Base-by-base conservation (phyloP, 345 rosid species). In the Melastoma malabathricum region DNA sequence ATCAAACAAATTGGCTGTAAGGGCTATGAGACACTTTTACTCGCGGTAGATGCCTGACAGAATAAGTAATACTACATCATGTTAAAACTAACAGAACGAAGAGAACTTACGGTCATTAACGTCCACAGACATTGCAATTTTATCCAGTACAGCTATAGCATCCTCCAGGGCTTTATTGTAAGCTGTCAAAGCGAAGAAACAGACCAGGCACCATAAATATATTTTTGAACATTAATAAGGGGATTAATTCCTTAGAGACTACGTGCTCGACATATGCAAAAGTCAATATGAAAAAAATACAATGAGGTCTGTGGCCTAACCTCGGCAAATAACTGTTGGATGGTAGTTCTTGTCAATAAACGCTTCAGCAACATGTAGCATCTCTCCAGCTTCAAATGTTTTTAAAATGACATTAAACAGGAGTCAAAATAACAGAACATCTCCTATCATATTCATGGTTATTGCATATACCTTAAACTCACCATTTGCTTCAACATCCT, bases 331-430 rank as follows among this genome's bases (percentile, higher is more conserved):
- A 10, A 92, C 98, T 4, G 96, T 84, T 13, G 96, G 98, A 74
- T 87, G 98, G 59, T 84, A 87, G 62, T 66, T 78, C 69, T 90
- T 90, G 56, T 84, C 81, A 57, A 90, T 69, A 63, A 87, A 92
- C 15, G 96, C 85, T 70, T 92, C 93, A 0, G 95, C 98, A 60
- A 92, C 98, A 65, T 92, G 98, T 31, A 92, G 93, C 96, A 92
- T 79, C 70, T 92, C 98, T 61, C 96, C 98, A 70, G 96, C 98
- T 92, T 64, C 63, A 63, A 64, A 27, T 29, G 44, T 14, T 20
- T 15, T 39, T 13, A 50, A 58, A 19, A 17, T 43, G 12, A 34
- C 53, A 50, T 50, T 13, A 10, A 13, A 39, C 13, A 38, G 46
- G 14, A 43, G 41, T 34, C 41, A 34, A 34, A 8, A 1, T 9